phyloP scores from a whole-genome alignment of 2,329 filamentous ascomycete genomes.

The Curvularia lunata region DNA sequence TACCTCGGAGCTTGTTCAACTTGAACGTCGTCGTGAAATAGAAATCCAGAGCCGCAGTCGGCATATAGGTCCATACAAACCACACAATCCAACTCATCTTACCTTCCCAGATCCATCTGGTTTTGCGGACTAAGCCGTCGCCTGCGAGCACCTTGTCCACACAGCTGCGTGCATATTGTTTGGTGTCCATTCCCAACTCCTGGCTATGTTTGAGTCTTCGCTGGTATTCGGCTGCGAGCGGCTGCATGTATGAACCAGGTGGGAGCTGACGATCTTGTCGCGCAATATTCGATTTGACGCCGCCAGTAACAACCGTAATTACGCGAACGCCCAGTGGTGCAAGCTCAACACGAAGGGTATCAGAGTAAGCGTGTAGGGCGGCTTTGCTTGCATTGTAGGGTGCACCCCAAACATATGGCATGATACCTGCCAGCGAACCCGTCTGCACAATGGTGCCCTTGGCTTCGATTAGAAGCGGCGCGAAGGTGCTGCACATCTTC shows the following conservation, averaged over 20 bases:
- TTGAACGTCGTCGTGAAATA: conserved; percentile 61
- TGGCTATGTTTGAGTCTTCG: conserved; percentile 61
- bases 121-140: conserved; percentile 46
- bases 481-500: conserved; percentile 62
- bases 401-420: conserved; percentile 42
- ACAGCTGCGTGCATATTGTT: conserved; percentile 62
- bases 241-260: conserved; percentile 58
- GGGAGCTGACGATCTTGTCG: conserved; percentile 58
- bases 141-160: conserved; percentile 58
- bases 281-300: conserved; percentile 65
- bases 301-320: conserved; percentile 62
- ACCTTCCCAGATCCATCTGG: conserved; percentile 62
- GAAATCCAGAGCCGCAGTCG: conserved; percentile 51
- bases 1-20: conserved; percentile 55
- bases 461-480: conserved; percentile 58
- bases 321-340: conserved; percentile 58
- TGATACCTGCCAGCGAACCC: conserved; percentile 53
- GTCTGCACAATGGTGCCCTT: conserved; percentile 56
- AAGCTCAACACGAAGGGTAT: conserved; percentile 65
- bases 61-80: conserved; percentile 58
- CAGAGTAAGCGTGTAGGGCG: conserved; percentile 63
- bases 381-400: conserved; percentile 66
- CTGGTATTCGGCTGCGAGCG: conserved; percentile 60
- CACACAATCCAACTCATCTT: conserved; percentile 57
- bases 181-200: conserved; percentile 58